Conservation (phyloP, 108 stramenopile genomes). For the Cyclotella choctawhatcheeana region DNA sequence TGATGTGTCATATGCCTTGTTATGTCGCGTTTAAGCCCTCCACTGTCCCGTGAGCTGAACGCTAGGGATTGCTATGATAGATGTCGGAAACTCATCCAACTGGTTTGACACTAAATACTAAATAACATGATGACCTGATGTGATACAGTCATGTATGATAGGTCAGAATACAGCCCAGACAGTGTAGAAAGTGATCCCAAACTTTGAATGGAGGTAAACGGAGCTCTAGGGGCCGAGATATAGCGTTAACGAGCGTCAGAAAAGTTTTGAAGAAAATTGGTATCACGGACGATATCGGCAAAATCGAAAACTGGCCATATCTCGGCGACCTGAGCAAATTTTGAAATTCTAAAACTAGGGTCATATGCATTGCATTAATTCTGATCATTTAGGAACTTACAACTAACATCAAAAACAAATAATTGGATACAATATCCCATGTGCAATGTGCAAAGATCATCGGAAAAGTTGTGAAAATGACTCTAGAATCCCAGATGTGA, state of each 20-base stretch:
- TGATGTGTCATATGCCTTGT: background rate
- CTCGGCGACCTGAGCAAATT: no score
- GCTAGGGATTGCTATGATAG: background rate
- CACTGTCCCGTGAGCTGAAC: background rate
- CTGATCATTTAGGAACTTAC: no score
- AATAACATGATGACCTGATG: background rate
- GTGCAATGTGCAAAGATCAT: no score
- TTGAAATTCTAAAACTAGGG: no score
- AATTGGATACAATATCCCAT: no score
- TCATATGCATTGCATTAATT: no score
- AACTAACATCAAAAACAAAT: no score
- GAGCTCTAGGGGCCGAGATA: background rate
- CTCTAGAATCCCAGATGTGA: no score
- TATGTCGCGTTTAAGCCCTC: background rate
- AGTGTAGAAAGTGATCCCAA: background rate
- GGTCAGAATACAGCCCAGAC: background rate
- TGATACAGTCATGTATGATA: background rate
- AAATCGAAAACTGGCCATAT: no score
- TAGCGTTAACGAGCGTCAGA: background rate
- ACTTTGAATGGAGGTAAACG: background rate
- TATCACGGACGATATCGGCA: no score
- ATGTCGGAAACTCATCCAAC: background rate
- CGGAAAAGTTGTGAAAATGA: no score
- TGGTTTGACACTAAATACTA: no score
- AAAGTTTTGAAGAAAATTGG: background rate